Base-by-base conservation (phyloP, 805 yeast genomes). In the Ogataea degrootiae region DNA sequence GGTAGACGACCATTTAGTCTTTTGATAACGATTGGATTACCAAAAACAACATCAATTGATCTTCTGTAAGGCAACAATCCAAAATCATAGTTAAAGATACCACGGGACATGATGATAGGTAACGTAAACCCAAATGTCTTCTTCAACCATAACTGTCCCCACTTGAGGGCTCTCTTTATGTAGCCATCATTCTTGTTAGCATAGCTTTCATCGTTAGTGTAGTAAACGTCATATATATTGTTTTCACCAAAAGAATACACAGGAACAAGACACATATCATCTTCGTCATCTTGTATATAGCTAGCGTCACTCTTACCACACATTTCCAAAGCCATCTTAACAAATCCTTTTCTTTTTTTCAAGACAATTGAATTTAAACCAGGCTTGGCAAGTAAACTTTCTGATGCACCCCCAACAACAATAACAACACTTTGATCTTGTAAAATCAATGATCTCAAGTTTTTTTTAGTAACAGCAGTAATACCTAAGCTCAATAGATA, bases 361-460 rank as follows among this genome's bases (percentile, higher is more conserved):
- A 94, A 68, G 0, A 94, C 87, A 41, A 94, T 68, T 48, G 85
- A 85, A 45, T 78, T 76, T 54, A 80, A 76, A 8, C 80, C 79
- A 0, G 85, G 82, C 45, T 73, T 71, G 6, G 87, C 79, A 26
- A 87, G 63, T 35, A 94, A 70, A 1, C 95, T 82, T 60, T 94
- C 99, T 50, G 89, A 86, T 0, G 98, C 98, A 0, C 99, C 99
- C 2, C 99, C 99, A 22, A 94, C 83, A 1, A 94, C 98, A 48
- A 94, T 83, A 52, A 92, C 86, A 12, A 91, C 85, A 2, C 96
- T 86, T 56, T 80, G 83, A 53, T 84, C 80, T 48, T 80, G 76
- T 45, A 63, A 67, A 42, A 94, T 72, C 26, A 88, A 72, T 23
- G 82, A 74, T 51, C 77, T 68, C 40, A 94, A 85, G 54, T 91